These are phyloP conservation scores for Anisodus acutangulus DNA, from an alignment of 257 asterid genomes.

Conservation along the genomic window DNA sequence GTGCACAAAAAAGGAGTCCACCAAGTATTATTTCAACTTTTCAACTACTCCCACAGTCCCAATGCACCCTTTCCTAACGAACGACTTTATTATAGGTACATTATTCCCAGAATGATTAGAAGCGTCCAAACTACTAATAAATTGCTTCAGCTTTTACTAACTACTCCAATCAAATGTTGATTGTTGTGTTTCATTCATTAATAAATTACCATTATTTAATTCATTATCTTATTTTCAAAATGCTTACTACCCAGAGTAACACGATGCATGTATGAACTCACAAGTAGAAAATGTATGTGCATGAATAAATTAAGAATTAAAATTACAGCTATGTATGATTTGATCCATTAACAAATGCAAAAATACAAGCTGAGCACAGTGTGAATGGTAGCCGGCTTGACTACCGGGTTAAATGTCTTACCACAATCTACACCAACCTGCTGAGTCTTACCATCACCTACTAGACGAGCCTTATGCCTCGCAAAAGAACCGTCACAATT, in stretches of 20 bases:
- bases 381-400: no score
- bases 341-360: not conserved
- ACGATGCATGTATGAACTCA: no score
- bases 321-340: not conserved
- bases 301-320: no score
- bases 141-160: not conserved
- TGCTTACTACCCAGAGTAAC: not conserved
- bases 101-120: constrained; percentile 33
- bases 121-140: constrained; percentile 20
- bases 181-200: constrained; percentile 9
- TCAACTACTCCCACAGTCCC: constrained; percentile 30
- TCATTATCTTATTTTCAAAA: not conserved
- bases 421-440: no score
- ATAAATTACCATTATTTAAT: not conserved
- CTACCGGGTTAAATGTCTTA: no score
- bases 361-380: no score
- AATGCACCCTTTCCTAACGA: constrained; percentile 20
- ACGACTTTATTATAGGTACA: not conserved
- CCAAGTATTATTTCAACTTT: not conserved
- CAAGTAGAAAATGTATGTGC: no score
- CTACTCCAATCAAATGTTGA: constrained; percentile 6
- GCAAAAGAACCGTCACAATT: no score
- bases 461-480: no score
- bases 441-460: no score
- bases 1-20: not conserved